phyloP scores from a whole-genome alignment of 139 green algal species.

The Chlorella sp. region DNA sequence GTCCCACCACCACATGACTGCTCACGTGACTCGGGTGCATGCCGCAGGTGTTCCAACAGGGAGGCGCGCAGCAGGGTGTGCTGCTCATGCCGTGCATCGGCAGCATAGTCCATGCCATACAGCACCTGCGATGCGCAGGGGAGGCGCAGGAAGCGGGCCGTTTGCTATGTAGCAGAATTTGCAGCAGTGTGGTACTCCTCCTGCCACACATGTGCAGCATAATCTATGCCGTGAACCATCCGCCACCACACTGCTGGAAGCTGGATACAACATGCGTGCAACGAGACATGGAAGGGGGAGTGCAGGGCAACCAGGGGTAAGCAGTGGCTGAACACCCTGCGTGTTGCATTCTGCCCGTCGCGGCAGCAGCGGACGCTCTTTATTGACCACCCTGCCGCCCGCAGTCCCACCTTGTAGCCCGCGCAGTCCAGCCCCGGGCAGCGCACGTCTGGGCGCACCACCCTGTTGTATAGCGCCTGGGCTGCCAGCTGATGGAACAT shows the following conservation, averaged over 20 bases:
- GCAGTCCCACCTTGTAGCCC: constrained; percentile 77
- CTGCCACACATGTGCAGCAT: too few relatives aligned
- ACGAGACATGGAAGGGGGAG: too few relatives aligned
- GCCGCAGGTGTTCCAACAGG: constrained; percentile 71
- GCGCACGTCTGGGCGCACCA: constrained; percentile 7
- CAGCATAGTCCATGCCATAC: constrained; percentile 86
- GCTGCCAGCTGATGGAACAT: constrained; percentile 80
- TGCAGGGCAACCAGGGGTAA: background rate
- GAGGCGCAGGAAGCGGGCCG: too few relatives aligned
- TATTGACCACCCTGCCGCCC: too few relatives aligned
- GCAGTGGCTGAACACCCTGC: too few relatives aligned
- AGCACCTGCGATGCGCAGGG: constrained; percentile 67
- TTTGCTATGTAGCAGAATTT: too few relatives aligned
- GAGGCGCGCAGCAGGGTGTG: constrained; percentile 53
- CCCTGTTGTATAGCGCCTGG: constrained; percentile 77
- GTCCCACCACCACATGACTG: background rate
- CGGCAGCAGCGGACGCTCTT: too few relatives aligned
- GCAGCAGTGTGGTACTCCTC: too few relatives aligned
- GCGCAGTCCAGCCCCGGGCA: constrained; percentile 74
- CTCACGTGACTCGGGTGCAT: constrained; percentile 60
- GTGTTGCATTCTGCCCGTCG: too few relatives aligned
- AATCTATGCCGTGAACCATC: background rate
- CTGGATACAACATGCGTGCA: background rate
- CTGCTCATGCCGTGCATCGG: constrained; percentile 63
- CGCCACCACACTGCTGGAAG: too few relatives aligned